These are phyloP conservation scores for Leccinum longicurvipes DNA, from an alignment of 768 basidiomycete species.

Conservation along the genomic window DNA sequence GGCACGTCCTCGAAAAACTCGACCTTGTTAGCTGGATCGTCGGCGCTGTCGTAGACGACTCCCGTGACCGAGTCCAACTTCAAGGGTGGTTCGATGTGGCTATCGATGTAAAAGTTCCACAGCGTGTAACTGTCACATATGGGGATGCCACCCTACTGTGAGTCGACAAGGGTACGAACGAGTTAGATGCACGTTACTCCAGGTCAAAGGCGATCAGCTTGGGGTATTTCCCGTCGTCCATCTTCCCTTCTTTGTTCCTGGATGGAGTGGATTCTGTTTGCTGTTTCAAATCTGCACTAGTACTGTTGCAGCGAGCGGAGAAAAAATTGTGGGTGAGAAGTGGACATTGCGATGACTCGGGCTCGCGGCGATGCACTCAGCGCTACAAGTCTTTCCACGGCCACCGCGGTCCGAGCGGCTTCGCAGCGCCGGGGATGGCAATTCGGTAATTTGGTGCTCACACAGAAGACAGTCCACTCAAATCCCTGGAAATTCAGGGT, in stretches of 20 bases:
- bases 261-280: neutral
- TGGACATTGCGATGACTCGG: too few relatives aligned
- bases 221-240: constrained; percentile 40
- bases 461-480: too few relatives aligned
- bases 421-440: neutral
- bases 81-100: constrained; percentile 62
- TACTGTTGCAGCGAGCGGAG: neutral
- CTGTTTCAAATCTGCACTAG: neutral
- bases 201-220: constrained; percentile 78
- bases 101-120: constrained; percentile 88
- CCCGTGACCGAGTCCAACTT: constrained; percentile 36
- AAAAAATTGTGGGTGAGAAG: neutral
- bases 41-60: constrained; percentile 23
- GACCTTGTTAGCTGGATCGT: constrained; percentile 36
- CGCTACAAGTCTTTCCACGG: neutral
- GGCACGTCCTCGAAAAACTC: constrained; percentile 79
- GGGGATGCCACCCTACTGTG: neutral
- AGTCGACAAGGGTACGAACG: neutral
- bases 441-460: too few relatives aligned
- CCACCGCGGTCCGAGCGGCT: neutral
- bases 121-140: constrained; percentile 71
- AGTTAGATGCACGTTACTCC: constrained; percentile 50
- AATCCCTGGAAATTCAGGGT: too few relatives aligned
- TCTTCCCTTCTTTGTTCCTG: neutral
- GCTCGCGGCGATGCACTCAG: too few relatives aligned